Percentiles rank a stretch among this genome's conserved stretches.
Evolutionary conservation across 495 filamentous ascomycete species (phyloP).

Genomic region (Neurospora discreta): DNA sequence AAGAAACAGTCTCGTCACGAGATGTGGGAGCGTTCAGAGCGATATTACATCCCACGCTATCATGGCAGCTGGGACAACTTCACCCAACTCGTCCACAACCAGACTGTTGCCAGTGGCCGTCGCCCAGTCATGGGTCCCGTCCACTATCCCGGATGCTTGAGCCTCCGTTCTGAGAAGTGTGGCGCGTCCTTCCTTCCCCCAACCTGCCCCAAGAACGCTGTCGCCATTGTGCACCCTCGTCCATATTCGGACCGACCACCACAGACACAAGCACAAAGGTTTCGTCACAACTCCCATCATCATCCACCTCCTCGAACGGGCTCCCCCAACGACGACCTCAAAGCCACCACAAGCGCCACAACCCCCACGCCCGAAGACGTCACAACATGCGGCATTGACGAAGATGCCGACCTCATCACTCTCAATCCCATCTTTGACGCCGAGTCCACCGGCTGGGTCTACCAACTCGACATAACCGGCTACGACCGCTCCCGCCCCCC

Average conservation of each 20-base stretch:
- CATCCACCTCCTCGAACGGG: neutral
- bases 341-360: constrained; percentile 86
- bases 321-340: constrained; percentile 56
- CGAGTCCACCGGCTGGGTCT: constrained; percentile 76
- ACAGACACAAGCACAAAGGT: neutral
- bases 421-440: constrained; percentile 93
- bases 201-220: constrained; percentile 34
- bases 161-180: constrained; percentile 49
- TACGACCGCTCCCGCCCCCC: constrained; percentile 55
- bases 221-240: neutral
- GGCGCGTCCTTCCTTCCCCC: constrained; percentile 47
- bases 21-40: constrained; percentile 80
- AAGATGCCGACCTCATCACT: constrained; percentile 88
- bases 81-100: constrained; percentile 35
- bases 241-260: neutral
- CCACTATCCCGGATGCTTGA: constrained; percentile 42
- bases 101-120: constrained; percentile 44
- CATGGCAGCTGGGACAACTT: constrained; percentile 91
- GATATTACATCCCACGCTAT: constrained; percentile 80
- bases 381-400: constrained; percentile 72
- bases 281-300: neutral
- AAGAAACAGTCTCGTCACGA: constrained; percentile 67
- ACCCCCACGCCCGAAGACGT: constrained; percentile 72
- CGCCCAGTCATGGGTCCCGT: constrained; percentile 71
- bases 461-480: constrained; percentile 74